Conservation (phyloP, 2,329 filamentous ascomycete genomes). For the Epichloe gansuensis region DNA sequence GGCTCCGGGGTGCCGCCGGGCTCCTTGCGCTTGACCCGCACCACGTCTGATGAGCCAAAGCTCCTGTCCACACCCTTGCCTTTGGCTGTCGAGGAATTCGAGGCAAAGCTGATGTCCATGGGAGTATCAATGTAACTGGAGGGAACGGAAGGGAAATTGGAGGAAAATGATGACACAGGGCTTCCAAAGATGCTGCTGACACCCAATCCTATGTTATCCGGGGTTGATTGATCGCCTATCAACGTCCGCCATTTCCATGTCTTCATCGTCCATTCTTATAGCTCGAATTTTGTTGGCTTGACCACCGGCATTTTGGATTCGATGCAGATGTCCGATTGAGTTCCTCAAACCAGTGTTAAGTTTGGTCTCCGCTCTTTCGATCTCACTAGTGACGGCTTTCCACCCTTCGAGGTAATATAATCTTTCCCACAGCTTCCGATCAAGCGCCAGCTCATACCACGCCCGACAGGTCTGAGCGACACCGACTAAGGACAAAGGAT, state of each 20-base stretch:
- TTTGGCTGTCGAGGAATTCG: conserved; percentile 9
- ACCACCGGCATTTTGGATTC: conserved; percentile 33
- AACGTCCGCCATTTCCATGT: conserved; percentile 35
- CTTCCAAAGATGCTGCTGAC: conserved; percentile 24
- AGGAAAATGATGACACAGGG: conserved; percentile 20
- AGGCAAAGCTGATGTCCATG: conserved; percentile 13
- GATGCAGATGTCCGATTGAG: conserved; percentile 29
- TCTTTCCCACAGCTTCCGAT: conserved; percentile 76
- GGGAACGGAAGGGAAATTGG: conserved; percentile 12
- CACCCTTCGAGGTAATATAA: conserved; percentile 81
- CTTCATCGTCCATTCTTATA: conserved; percentile 35
- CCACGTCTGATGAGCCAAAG: conserved; percentile 15
- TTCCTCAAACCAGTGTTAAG: conserved; percentile 33
- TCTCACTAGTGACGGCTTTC: conserved; percentile 55
- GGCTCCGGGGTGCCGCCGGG: conserved; percentile 21
- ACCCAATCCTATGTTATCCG: conserved; percentile 10
- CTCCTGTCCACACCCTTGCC: conserved; percentile 19
- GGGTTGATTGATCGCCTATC: conserved; percentile 15
- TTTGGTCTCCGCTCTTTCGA: conserved; percentile 52
- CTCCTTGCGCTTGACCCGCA: conserved; percentile 25
- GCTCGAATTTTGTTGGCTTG: conserved; percentile 44
- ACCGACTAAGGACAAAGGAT: conserved; percentile 65
- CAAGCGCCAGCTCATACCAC: conserved; percentile 73
- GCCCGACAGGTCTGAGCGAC: conserved; percentile 67
- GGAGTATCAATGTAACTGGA: conserved; percentile 19